Evolutionary conservation across 495 filamentous ascomycete species (phyloP).

Genomic region (Aspergillus bridgeri): DNA sequence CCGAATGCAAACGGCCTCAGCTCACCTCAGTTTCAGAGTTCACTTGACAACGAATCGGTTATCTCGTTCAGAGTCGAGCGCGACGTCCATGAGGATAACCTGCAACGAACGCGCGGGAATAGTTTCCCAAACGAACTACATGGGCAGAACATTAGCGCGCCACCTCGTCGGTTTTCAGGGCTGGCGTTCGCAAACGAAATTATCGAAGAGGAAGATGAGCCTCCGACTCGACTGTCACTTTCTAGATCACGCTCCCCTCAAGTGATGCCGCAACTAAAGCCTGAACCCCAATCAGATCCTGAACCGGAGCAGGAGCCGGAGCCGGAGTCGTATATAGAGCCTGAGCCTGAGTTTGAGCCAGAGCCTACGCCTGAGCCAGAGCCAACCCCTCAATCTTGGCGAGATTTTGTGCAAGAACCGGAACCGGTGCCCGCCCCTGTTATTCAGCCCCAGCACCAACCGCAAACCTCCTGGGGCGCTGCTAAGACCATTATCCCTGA

Average conservation of each 20-base stretch:
- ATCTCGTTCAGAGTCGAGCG: conserved; percentile 42
- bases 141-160: conserved; percentile 37
- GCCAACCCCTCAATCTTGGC: too few species aligned
- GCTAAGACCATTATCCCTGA: conserved; percentile 29
- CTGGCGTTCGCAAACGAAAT: conserved; percentile 28
- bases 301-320: conserved; percentile 8
- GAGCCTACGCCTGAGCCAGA: conserved; percentile 3
- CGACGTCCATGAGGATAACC: conserved; percentile 39
- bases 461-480: conserved; percentile 17
- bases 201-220: conserved; percentile 34
- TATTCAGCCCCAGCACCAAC: not conserved
- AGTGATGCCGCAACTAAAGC: not conserved
- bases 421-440: not conserved
- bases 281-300: not conserved
- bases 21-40: conserved; percentile 26
- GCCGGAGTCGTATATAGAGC: conserved; percentile 1
- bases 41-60: conserved; percentile 35
- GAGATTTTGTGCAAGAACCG: not conserved
- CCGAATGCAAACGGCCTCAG: conserved; percentile 13
- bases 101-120: conserved; percentile 35
- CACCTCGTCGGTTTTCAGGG: conserved; percentile 42
- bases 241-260: not conserved
- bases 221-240: conserved; percentile 1
- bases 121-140: conserved; percentile 22
- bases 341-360: conserved; percentile 4